Evolutionary conservation across 1,139 yeast species (phyloP).

Genomic region (Hansenula lynferdii): DNA sequence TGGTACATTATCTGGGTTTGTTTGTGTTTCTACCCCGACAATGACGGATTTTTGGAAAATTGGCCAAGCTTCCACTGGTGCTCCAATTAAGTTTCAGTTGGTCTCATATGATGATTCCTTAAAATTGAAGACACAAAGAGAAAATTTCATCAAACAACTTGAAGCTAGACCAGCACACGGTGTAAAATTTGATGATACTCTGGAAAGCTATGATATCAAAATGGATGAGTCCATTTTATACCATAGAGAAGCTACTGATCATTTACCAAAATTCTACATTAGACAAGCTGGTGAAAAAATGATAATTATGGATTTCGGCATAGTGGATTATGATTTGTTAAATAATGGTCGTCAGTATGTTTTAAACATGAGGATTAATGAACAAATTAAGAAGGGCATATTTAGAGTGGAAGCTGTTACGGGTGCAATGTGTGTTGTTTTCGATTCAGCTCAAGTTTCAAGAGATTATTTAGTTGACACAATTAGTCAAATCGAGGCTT

Average conservation of each 20-base stretch:
- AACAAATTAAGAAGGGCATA: conserved; percentile 12
- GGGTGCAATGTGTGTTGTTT: conserved; percentile 29
- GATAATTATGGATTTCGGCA: conserved; percentile 31
- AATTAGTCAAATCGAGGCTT: conserved; percentile 23
- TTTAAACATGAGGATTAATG: conserved; percentile 10
- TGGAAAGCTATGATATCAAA: conserved; percentile 19
- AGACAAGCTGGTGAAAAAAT: conserved; percentile 33
- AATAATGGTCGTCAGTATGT: conserved; percentile 31
- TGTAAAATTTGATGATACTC: conserved; percentile 17
- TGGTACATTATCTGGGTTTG: conserved; percentile 32
- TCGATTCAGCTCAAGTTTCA: conserved; percentile 23
- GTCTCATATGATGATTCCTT: conserved; percentile 27
- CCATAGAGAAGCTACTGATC: conserved; percentile 9
- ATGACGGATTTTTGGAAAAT: conserved; percentile 33
- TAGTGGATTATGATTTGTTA: conserved; percentile 25
- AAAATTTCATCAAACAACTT: conserved; percentile 21
- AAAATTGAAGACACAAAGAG: conserved; percentile 21
- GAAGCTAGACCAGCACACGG: conserved; percentile 14
- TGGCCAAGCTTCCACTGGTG: conserved; percentile 31
- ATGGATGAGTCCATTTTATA: conserved; percentile 18
- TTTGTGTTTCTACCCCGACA: conserved; percentile 29
- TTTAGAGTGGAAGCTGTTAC: conserved; percentile 26
- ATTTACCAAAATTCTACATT: conserved; percentile 23
- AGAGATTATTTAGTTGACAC: conserved; percentile 22
- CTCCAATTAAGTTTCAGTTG: conserved; percentile 24